Conservation (phyloP, 2,329 filamentous ascomycete genomes). For the Penicillium freii region DNA sequence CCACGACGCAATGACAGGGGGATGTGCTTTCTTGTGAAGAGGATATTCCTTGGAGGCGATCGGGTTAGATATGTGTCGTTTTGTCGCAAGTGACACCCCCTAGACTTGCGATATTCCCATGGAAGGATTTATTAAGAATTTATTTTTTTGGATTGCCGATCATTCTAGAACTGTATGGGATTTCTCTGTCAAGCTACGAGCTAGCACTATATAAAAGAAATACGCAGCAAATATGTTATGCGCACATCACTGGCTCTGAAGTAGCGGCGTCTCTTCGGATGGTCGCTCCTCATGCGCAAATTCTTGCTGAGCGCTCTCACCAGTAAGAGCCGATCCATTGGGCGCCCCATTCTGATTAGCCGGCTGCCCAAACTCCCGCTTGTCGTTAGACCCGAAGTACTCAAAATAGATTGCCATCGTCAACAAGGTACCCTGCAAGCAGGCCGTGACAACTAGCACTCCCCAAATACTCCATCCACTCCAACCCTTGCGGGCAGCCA, state of each 20-base stretch:
- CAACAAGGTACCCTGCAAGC: slow-evolving; percentile 78
- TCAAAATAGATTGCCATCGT: slow-evolving; percentile 75
- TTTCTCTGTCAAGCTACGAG: slow-evolving; percentile 1
- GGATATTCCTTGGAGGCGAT: slow-evolving; percentile 7
- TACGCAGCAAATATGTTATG: neutral
- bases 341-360: slow-evolving; percentile 20
- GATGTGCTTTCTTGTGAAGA: neutral
- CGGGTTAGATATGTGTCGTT: neutral
- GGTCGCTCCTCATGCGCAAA: slow-evolving; percentile 22
- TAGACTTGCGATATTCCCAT: neutral
- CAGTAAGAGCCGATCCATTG: slow-evolving; percentile 11
- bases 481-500: slow-evolving; percentile 74
- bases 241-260: slow-evolving; percentile 28
- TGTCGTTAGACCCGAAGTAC: slow-evolving; percentile 49
- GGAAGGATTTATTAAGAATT: neutral
- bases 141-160: slow-evolving; percentile 8
- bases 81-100: neutral
- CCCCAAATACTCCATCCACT: slow-evolving; percentile 95
- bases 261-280: slow-evolving; percentile 38
- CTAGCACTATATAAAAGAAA: neutral
- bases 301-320: slow-evolving; percentile 11
- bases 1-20: slow-evolving; percentile 21
- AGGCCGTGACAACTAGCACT: slow-evolving; percentile 81
- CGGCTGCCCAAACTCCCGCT: slow-evolving; percentile 20
- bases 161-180: slow-evolving; percentile 5